These are phyloP conservation scores for Hyphopichia buzzinii DNA, from an alignment of 1,139 yeast genomes.

Conservation along the genomic window DNA sequence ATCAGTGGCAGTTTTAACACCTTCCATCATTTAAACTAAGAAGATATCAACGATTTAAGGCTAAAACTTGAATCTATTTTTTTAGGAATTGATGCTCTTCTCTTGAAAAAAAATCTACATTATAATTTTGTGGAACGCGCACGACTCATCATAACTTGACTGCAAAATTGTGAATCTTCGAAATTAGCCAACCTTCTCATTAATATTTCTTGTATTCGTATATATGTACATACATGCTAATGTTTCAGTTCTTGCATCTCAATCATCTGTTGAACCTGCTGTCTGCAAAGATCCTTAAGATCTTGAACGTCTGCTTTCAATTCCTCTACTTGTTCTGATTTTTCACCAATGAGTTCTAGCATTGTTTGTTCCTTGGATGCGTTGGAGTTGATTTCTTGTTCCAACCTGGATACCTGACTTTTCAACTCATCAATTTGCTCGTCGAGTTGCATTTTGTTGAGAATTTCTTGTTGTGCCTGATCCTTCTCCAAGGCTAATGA, in stretches of 20 bases:
- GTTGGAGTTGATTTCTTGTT: slow-evolving; percentile 35
- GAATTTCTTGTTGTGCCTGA: slow-evolving; percentile 63
- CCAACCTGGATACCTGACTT: slow-evolving; percentile 31
- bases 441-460: slow-evolving; percentile 41
- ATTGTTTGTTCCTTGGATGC: slow-evolving; percentile 56
- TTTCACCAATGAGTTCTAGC: slow-evolving; percentile 80
- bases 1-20: slow-evolving; percentile 15
- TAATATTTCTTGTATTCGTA: too few relatives aligned
- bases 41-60: neutral
- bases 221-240: slow-evolving; percentile 3
- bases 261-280: slow-evolving; percentile 85
- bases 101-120: too few relatives aligned
- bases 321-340: slow-evolving; percentile 83
- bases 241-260: slow-evolving; percentile 48
- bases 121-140: too few relatives aligned
- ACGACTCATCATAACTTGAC: neutral
- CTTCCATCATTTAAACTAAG: slow-evolving; percentile 3
- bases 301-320: slow-evolving; percentile 85
- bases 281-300: slow-evolving; percentile 74
- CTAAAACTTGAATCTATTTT: too few relatives aligned
- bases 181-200: too few relatives aligned
- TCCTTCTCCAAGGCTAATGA: slow-evolving; percentile 59
- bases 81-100: slow-evolving; percentile 1
- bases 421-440: slow-evolving; percentile 46
- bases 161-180: too few relatives aligned